A percentile compares a stretch with the other conserved stretches of the same genome.
Evolutionary conservation across 164 flowering plant genomes (phyloP).

Genomic region (Macadamia tetraphylla): DNA sequence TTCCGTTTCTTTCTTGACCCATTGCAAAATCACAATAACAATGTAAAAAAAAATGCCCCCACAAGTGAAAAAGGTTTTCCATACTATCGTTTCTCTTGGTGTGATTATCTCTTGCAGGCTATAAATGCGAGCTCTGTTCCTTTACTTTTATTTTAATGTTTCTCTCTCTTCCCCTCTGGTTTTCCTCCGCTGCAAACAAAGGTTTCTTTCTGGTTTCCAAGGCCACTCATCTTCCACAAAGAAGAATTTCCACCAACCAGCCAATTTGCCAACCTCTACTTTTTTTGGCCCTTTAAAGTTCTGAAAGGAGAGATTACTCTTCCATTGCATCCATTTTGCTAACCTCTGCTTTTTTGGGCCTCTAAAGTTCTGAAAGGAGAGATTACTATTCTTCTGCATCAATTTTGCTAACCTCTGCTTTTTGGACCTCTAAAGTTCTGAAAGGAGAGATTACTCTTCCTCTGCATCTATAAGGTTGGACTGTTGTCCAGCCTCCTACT

Average conservation of each 20-base stretch:
- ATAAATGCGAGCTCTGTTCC: constrained; percentile 19
- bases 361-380: constrained; percentile 5
- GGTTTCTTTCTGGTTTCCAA: constrained; percentile 41
- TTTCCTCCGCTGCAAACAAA: constrained; percentile 67
- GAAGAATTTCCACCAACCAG: constrained; percentile 39
- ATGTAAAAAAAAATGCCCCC: too few species aligned
- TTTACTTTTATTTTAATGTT: constrained; percentile 24
- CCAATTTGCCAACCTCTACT: constrained; percentile 36
- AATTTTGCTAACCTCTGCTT: constrained; percentile 25
- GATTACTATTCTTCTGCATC: neutral
- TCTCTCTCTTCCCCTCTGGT: constrained; percentile 16
- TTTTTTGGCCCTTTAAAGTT: constrained; percentile 4
- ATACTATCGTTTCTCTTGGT: too few species aligned
- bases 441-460: neutral
- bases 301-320: constrained; percentile 7
- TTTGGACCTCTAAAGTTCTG: constrained; percentile 17
- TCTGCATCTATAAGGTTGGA: constrained; percentile 6
- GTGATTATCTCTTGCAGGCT: neutral
- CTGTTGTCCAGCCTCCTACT: constrained; percentile 23
- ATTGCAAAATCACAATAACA: too few species aligned
- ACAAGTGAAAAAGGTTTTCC: too few species aligned
- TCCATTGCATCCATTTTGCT: constrained; percentile 44
- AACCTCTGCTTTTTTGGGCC: constrained; percentile 21
- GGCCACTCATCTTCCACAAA: constrained; percentile 17
- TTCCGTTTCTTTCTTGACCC: too few species aligned